phyloP scores from a whole-genome alignment of 1,284 basidiomycete species.

The Cutaneotrichosporon sp. region DNA sequence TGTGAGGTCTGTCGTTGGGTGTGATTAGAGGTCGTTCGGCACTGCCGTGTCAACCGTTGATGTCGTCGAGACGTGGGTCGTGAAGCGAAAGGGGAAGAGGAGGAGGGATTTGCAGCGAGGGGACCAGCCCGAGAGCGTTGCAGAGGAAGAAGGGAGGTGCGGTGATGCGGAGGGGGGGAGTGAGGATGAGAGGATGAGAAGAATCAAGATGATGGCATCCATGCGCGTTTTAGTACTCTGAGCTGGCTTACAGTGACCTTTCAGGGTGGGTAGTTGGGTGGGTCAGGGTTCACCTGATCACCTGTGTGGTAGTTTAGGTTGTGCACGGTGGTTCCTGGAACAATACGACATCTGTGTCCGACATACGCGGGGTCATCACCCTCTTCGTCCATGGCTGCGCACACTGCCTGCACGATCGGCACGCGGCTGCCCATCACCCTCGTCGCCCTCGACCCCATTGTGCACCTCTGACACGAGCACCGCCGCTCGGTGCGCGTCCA shows the following conservation, averaged over 20 bases:
- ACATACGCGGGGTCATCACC: too few relatives aligned
- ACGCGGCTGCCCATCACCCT: too few relatives aligned
- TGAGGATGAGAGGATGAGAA: not conserved
- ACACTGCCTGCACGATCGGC: too few relatives aligned
- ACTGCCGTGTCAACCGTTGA: constrained; percentile 4
- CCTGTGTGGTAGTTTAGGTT: too few relatives aligned
- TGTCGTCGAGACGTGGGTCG: not conserved
- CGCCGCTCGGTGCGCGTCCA: not conserved
- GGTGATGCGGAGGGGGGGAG: not conserved
- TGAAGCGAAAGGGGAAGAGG: not conserved
- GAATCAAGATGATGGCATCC: too few relatives aligned
- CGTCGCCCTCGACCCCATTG: not conserved
- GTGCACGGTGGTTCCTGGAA: too few relatives aligned
- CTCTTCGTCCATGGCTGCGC: too few relatives aligned
- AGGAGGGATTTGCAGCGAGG: not conserved
- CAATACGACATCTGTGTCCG: too few relatives aligned
- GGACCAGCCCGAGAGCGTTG: constrained; percentile 3
- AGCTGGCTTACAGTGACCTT: too few relatives aligned
- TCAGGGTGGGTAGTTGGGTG: not conserved
- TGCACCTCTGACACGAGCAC: not conserved
- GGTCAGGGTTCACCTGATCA: too few relatives aligned
- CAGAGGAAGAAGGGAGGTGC: not conserved
- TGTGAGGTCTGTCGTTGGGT: not conserved
- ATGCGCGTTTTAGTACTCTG: not conserved
- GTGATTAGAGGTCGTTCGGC: not conserved